Conservation (phyloP, 75 land plant genomes). For the Cupressus sempervirens region DNA sequence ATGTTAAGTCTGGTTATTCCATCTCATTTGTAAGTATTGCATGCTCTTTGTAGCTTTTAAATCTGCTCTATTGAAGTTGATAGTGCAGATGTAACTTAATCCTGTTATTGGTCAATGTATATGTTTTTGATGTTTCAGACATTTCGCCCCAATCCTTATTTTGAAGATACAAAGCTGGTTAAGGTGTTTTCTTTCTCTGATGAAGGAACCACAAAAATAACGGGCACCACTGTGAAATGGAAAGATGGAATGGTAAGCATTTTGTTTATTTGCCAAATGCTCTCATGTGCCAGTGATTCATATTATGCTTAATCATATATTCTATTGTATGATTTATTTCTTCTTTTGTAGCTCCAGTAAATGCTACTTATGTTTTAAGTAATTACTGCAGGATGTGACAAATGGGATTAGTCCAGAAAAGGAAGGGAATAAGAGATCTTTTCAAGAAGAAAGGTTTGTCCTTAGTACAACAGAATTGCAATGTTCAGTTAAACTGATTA, state of each 20-base stretch:
- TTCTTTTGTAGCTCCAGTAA: neutral
- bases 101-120: neutral
- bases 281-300: neutral
- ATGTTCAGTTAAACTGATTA: neutral
- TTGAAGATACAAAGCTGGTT: constrained; percentile 75
- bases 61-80: neutral
- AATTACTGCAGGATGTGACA: constrained; percentile 47
- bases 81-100: neutral
- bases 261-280: neutral
- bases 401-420: constrained; percentile 64
- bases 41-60: neutral
- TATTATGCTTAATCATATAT: neutral
- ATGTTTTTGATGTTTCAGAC: constrained; percentile 34
- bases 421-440: constrained; percentile 71
- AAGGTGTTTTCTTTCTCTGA: constrained; percentile 72
- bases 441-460: constrained; percentile 66
- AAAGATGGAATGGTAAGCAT: constrained; percentile 88
- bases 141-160: constrained; percentile 82
- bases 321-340: neutral
- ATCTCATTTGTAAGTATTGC: constrained; percentile 71
- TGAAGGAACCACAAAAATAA: constrained; percentile 71
- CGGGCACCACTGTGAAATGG: constrained; percentile 78
- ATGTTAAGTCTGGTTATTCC: constrained; percentile 88
- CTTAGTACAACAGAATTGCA: neutral
- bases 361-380: neutral